Percentiles rank a stretch among this genome's conserved stretches.
Evolutionary conservation across 495 filamentous ascomycete species (phyloP).

Genomic region (Penicillium malachiteum): DNA sequence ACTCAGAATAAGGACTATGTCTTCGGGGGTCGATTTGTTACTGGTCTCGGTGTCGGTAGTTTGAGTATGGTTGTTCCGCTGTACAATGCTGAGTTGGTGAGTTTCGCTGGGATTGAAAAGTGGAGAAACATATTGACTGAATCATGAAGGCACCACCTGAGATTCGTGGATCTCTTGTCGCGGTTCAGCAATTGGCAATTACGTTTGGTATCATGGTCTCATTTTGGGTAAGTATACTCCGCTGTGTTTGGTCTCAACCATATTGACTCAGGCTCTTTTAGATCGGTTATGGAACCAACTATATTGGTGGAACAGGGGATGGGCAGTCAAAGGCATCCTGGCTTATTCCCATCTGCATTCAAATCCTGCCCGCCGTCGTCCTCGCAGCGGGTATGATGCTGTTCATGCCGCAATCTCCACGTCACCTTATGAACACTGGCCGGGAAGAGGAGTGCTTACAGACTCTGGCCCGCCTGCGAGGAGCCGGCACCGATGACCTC

Average conservation of each 20-base stretch:
- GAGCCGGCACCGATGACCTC: constrained; percentile 52
- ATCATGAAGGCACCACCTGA: constrained; percentile 59
- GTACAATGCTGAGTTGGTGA: constrained; percentile 59
- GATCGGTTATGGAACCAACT: constrained; percentile 45
- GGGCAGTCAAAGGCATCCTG: constrained; percentile 44
- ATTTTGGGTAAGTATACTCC: constrained; percentile 55
- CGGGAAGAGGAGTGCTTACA: constrained; percentile 27
- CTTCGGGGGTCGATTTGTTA: constrained; percentile 76
- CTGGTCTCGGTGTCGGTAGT: constrained; percentile 46
- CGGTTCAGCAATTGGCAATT: constrained; percentile 70
- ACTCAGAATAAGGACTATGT: constrained; percentile 57
- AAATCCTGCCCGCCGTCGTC: constrained; percentile 41
- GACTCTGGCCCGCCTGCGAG: constrained; percentile 64
- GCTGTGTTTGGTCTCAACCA: neutral
- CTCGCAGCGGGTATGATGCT: constrained; percentile 47
- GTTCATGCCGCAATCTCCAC: constrained; percentile 80
- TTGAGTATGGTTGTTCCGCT: constrained; percentile 59
- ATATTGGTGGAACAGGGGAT: constrained; percentile 43
- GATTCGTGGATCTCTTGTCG: constrained; percentile 68
- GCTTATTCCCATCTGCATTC: constrained; percentile 45
- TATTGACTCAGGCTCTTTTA: constrained; percentile 44
- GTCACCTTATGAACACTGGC: constrained; percentile 58
- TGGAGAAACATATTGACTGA: constrained; percentile 46
- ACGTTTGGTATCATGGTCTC: constrained; percentile 63
- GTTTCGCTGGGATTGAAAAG: constrained; percentile 22